Conservation (phyloP, 2,329 filamentous ascomycete species). For the Mycosphaerella arachidis region DNA sequence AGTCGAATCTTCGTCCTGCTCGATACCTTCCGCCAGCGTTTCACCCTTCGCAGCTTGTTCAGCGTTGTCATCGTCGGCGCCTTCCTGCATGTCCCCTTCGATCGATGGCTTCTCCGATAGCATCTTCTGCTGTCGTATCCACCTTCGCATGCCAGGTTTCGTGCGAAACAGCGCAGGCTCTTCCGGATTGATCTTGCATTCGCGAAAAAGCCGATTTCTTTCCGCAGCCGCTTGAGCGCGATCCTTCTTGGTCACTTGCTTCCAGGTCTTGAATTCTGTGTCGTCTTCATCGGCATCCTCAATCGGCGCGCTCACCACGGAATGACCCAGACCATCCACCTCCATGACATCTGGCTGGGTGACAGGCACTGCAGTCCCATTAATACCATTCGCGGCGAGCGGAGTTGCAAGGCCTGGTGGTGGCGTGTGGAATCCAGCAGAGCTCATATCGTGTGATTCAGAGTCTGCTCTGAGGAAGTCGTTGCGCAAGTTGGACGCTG, state of each 20-base stretch:
- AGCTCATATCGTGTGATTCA: constrained; percentile 68
- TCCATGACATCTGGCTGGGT: constrained; percentile 85
- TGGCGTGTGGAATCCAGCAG: constrained; percentile 81
- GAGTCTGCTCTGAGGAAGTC: constrained; percentile 62
- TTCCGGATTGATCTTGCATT: constrained; percentile 71
- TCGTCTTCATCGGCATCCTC: constrained; percentile 85
- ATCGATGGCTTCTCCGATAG: constrained; percentile 29
- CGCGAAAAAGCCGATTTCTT: constrained; percentile 78
- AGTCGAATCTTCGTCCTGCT: constrained; percentile 76
- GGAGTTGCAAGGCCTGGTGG: constrained; percentile 75
- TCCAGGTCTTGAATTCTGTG: constrained; percentile 92
- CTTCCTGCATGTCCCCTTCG: constrained; percentile 43
- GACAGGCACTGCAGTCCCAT: constrained; percentile 56
- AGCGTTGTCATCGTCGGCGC: constrained; percentile 37
- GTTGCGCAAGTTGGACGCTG: constrained; percentile 49
- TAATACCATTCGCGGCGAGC: constrained; percentile 54
- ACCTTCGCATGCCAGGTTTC: constrained; percentile 85
- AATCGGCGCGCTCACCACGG: constrained; percentile 60
- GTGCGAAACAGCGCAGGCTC: constrained; percentile 80
- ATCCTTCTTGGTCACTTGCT: constrained; percentile 96
- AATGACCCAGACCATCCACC: constrained; percentile 66
- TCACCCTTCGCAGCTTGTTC: constrained; percentile 56
- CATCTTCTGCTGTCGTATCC: constrained; percentile 69
- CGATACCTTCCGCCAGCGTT: constrained; percentile 90
- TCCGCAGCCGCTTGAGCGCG: constrained; percentile 82